Percentiles rank a stretch among this genome's conserved stretches.
Conservation (phyloP, 331 rosid species). For the Spiraea crenata region DNA sequence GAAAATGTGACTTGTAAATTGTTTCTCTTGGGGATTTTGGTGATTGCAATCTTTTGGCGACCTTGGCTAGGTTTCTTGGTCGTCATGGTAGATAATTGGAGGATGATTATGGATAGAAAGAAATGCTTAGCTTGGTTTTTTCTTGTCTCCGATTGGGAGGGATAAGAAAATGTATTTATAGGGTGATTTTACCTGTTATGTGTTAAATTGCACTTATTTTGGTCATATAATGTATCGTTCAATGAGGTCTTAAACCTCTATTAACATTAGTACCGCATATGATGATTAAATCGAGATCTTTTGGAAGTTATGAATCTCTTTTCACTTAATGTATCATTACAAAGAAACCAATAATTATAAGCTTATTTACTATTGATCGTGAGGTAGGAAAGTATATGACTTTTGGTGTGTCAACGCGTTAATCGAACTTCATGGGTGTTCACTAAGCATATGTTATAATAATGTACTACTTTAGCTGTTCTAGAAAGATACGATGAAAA, state of each 20-base stretch:
- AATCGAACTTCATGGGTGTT: neutral
- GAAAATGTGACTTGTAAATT: conserved; percentile 43
- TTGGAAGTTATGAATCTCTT: conserved; percentile 29
- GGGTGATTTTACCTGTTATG: neutral
- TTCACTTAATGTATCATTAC: conserved; percentile 12
- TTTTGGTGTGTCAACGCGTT: neutral
- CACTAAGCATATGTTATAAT: neutral
- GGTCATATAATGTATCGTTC: neutral
- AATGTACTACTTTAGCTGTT: too few species aligned
- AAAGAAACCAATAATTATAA: neutral
- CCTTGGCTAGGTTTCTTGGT: conserved; percentile 19
- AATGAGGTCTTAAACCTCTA: neutral
- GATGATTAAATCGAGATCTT: conserved; percentile 25
- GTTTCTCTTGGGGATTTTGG: conserved; percentile 29
- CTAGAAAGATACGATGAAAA: too few species aligned
- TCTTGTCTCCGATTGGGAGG: neutral
- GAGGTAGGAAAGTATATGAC: neutral
- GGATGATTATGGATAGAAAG: neutral
- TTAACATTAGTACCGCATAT: conserved; percentile 4
- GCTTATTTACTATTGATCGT: neutral
- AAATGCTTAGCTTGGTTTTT: conserved; percentile 1
- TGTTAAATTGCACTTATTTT: conserved; percentile 2
- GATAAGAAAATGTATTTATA: neutral
- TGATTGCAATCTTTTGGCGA: conserved; percentile 28
- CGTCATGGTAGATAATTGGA: conserved; percentile 9